Evolutionary conservation across 2,329 filamentous ascomycete species (phyloP).

Genomic region (Aspergillus niger): DNA sequence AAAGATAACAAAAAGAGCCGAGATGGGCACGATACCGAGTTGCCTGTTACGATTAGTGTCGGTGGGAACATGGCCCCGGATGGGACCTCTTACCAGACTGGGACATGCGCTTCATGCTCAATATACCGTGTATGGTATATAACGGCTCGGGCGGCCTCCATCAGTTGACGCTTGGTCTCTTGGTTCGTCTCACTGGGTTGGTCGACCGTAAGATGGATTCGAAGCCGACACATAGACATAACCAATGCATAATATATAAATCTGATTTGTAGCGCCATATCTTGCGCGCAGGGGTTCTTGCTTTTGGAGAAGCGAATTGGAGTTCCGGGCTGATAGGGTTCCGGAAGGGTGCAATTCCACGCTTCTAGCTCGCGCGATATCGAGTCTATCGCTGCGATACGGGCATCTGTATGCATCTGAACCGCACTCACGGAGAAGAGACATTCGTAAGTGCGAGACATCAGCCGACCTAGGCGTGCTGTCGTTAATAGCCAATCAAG

Average conservation of each 20-base stretch:
- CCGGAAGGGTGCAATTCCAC: slow-evolving; percentile 35
- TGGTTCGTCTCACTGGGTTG: not conserved
- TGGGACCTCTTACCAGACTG: slow-evolving; percentile 35
- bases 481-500: slow-evolving; percentile 42
- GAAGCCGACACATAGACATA: not conserved
- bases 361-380: slow-evolving; percentile 31
- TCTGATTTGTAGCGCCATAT: not conserved
- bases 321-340: slow-evolving; percentile 19
- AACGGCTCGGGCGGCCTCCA: not conserved
- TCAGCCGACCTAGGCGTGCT: slow-evolving; percentile 33
- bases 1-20: slow-evolving; percentile 46
- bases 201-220: not conserved
- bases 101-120: slow-evolving; percentile 27
- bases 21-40: slow-evolving; percentile 40
- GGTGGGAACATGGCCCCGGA: not conserved
- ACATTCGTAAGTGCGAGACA: slow-evolving; percentile 36
- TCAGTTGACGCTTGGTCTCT: not conserved
- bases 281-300: not conserved
- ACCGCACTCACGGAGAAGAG: slow-evolving; percentile 41
- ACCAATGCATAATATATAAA: not conserved
- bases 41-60: slow-evolving; percentile 21
- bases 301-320: not conserved
- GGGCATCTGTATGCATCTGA: slow-evolving; percentile 19
- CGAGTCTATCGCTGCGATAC: slow-evolving; percentile 25
- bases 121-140: not conserved